phyloP scores from a whole-genome alignment of 176 grass and related monocot species.

The Oryza punctata region DNA sequence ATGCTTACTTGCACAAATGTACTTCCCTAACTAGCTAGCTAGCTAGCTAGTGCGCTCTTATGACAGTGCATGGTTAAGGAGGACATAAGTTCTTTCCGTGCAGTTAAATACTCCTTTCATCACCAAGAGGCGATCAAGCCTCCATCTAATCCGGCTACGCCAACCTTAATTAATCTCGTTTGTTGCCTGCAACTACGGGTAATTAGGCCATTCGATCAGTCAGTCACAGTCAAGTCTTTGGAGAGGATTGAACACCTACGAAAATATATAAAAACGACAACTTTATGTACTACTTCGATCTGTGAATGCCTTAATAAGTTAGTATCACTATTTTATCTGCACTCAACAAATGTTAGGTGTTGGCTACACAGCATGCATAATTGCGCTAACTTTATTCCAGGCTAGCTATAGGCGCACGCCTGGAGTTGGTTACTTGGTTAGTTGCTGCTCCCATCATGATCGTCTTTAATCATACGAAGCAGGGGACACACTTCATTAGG shows the following conservation, averaged over 20 bases:
- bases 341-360: background rate
- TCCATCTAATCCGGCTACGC: background rate
- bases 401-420: constrained; percentile 16
- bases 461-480: constrained; percentile 16
- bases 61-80: background rate
- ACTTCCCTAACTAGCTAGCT: background rate
- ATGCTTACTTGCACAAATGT: background rate
- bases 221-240: background rate
- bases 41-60: background rate
- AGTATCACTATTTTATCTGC: background rate
- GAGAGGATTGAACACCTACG: too few species aligned
- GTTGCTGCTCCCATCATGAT: constrained; percentile 27
- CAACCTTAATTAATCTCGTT: background rate
- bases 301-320: background rate
- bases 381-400: constrained; percentile 1
- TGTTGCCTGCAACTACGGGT: background rate
- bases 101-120: background rate
- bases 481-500: constrained; percentile 10
- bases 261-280: too few species aligned
- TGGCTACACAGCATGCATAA: background rate
- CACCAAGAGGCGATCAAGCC: background rate
- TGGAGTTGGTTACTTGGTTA: background rate
- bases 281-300: background rate
- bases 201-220: background rate
- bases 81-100: background rate